Evolutionary conservation across 805 yeast species (phyloP).

Genomic region (Yamadazyma philogaea): DNA sequence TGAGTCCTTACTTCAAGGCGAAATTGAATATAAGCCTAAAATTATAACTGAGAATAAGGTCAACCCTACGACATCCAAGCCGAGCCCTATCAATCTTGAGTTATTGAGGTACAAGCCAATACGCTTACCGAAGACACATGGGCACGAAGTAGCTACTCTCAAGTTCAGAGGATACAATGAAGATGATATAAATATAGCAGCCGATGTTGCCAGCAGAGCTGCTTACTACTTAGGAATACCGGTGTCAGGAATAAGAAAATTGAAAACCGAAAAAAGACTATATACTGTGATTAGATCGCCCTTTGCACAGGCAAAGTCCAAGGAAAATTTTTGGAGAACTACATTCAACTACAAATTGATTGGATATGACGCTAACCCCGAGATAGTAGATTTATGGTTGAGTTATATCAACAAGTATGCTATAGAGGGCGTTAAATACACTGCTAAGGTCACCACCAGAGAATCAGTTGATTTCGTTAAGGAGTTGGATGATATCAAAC

Average conservation of each 20-base stretch:
- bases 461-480: conserved; percentile 29
- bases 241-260: conserved; percentile 66
- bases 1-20: conserved; percentile 25
- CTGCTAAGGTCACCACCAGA: conserved; percentile 54
- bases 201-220: conserved; percentile 84
- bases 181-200: conserved; percentile 66
- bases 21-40: conserved; percentile 31
- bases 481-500: conserved; percentile 23
- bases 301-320: conserved; percentile 89
- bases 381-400: conserved; percentile 77
- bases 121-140: conserved; percentile 61
- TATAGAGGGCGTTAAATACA: conserved; percentile 78
- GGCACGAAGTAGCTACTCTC: conserved; percentile 75
- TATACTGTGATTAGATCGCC: conserved; percentile 95
- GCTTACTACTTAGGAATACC: conserved; percentile 91
- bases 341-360: conserved; percentile 73
- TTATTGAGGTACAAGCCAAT: conserved; percentile 80
- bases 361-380: conserved; percentile 84
- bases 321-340: conserved; percentile 88
- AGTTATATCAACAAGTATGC: conserved; percentile 75
- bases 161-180: conserved; percentile 69
- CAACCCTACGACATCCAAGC: conserved; percentile 34
- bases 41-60: conserved; percentile 21
- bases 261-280: conserved; percentile 69
- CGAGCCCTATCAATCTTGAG: conserved; percentile 82